phyloP scores from a whole-genome alignment of 2,329 filamentous ascomycete genomes.

The Pseudocercospora ulei region DNA sequence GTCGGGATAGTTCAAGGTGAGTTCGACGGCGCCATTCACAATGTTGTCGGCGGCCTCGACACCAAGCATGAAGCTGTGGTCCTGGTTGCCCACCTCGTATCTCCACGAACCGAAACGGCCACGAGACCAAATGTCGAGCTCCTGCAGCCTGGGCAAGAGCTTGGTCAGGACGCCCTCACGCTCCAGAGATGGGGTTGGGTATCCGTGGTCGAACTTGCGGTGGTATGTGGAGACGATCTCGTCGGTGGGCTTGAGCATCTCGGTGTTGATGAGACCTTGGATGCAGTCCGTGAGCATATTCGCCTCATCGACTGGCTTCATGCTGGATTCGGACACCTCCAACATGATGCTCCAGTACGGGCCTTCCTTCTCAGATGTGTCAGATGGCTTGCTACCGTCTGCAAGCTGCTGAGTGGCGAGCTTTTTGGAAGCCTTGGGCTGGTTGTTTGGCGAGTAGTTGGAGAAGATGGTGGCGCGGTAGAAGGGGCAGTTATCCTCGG shows the following conservation, averaged over 20 bases:
- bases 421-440: slow-evolving; percentile 72
- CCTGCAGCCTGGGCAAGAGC: slow-evolving; percentile 85
- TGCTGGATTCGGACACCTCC: slow-evolving; percentile 86
- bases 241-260: slow-evolving; percentile 82
- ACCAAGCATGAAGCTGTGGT: slow-evolving; percentile 95
- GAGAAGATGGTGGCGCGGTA: slow-evolving; percentile 99
- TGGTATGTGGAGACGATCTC: slow-evolving; percentile 98
- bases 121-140: slow-evolving; percentile 84
- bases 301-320: slow-evolving; percentile 85
- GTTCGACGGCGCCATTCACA: slow-evolving; percentile 76
- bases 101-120: slow-evolving; percentile 97
- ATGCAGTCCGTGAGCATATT: slow-evolving; percentile 85
- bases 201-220: slow-evolving; percentile 95
- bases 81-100: slow-evolving; percentile 95
- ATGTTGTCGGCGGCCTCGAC: slow-evolving; percentile 89
- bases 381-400: slow-evolving; percentile 70
- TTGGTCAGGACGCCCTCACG: slow-evolving; percentile 88
- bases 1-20: slow-evolving; percentile 93
- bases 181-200: slow-evolving; percentile 90
- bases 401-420: slow-evolving; percentile 78
- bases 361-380: slow-evolving; percentile 64
- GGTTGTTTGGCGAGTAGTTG: slow-evolving; percentile 99
- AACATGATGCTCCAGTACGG: slow-evolving; percentile 99
- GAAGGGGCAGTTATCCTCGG: slow-evolving; percentile 96
- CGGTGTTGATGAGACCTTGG: slow-evolving; percentile 92